phyloP scores from a whole-genome alignment of 257 asterid species.

The Nicotiana tabacum region DNA sequence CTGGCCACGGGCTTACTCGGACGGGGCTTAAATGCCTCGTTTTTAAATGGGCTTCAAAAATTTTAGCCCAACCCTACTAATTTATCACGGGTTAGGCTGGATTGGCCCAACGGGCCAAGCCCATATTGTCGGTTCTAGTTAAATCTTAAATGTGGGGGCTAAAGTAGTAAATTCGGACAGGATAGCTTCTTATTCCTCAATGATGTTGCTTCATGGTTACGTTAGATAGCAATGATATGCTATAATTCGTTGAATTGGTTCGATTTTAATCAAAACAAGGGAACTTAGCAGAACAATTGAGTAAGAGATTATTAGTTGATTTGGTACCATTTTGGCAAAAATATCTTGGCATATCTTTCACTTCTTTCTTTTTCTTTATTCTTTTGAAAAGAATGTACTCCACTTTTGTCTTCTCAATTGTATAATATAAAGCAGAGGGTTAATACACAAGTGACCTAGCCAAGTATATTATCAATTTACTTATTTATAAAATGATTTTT shows the following conservation, averaged over 20 bases:
- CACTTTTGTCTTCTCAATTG: not conserved
- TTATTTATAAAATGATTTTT: not conserved
- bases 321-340: constrained; percentile 3
- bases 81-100: no score
- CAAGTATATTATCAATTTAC: not conserved
- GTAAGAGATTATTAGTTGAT: not conserved
- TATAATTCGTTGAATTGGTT: not conserved
- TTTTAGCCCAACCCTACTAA: no score
- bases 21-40: no score
- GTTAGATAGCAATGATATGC: not conserved
- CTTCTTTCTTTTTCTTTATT: not conserved
- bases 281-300: not conserved
- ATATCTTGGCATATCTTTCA: not conserved
- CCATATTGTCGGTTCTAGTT: no score
- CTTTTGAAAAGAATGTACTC: not conserved
- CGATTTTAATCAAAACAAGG: not conserved
- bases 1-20: no score
- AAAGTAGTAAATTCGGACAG: no score
- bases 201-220: not conserved
- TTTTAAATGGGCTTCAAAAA: no score
- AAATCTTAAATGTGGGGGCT: no score
- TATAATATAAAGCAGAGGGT: not conserved
- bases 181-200: not conserved
- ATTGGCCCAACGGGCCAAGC: no score
- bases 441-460: not conserved